Percentiles rank a stretch among this genome's conserved stretches.
These are phyloP conservation scores for Euclidium syriacum DNA, from an alignment of 345 rosid species.

Conservation along the genomic window DNA sequence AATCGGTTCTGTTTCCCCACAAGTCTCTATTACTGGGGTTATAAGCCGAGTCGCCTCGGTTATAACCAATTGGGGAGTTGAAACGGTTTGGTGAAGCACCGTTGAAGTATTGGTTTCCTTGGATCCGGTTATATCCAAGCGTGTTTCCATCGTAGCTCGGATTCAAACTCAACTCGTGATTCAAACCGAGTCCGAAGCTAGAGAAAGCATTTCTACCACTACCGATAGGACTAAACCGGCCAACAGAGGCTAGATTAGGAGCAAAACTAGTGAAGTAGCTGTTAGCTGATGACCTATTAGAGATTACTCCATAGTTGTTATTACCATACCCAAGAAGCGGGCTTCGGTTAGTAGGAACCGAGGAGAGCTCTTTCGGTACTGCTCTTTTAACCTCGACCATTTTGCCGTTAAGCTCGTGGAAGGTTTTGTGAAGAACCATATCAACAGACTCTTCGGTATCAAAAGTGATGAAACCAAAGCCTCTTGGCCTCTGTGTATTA, in stretches of 20 bases:
- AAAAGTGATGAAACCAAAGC: slow-evolving; percentile 95
- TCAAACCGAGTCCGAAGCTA: slow-evolving; percentile 66
- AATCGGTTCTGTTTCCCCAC: slow-evolving; percentile 75
- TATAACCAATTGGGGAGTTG: slow-evolving; percentile 64
- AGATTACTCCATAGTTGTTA: slow-evolving; percentile 48
- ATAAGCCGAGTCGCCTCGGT: slow-evolving; percentile 53
- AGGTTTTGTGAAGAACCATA: slow-evolving; percentile 74
- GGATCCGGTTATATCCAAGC: slow-evolving; percentile 61
- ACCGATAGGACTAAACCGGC: slow-evolving; percentile 74
- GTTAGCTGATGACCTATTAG: slow-evolving; percentile 43
- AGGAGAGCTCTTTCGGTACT: slow-evolving; percentile 83
- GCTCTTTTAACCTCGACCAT: slow-evolving; percentile 99
- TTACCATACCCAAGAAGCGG: slow-evolving; percentile 56
- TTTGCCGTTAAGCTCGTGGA: slow-evolving; percentile 95
- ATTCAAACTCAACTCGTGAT: slow-evolving; percentile 61
- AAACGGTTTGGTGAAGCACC: slow-evolving; percentile 57
- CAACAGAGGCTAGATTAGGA: slow-evolving; percentile 66
- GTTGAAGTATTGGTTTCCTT: slow-evolving; percentile 47
- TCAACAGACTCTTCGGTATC: slow-evolving; percentile 94
- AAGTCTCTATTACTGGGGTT: slow-evolving; percentile 55
- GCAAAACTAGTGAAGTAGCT: slow-evolving; percentile 66
- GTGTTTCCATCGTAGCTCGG: slow-evolving; percentile 52
- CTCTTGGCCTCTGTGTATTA: slow-evolving; percentile 96
- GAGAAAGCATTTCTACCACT: slow-evolving; percentile 53
- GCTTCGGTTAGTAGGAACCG: slow-evolving; percentile 55